Conservation (phyloP, 2,329 filamentous ascomycete genomes). For the Botrytis deweyae region DNA sequence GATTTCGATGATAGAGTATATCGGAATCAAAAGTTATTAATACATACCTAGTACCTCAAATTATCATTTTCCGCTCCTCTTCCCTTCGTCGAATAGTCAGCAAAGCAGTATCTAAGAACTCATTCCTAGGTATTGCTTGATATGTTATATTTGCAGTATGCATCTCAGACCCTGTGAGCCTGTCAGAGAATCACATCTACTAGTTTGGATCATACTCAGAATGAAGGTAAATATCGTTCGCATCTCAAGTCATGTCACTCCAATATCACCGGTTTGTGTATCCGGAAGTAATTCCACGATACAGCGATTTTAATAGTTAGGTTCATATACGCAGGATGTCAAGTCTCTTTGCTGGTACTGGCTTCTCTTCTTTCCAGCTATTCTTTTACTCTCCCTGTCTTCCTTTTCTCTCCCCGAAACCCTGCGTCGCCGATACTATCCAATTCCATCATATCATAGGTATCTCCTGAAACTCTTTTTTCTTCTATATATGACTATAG, state of each 20-base stretch:
- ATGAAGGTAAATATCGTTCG: not conserved
- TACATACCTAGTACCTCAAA: not conserved
- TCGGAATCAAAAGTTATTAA: not conserved
- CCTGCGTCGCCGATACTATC: not conserved
- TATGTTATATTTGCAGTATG: not conserved
- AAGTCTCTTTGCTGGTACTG: not conserved
- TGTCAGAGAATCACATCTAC: not conserved
- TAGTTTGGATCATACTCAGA: not conserved
- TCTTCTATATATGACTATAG: not conserved
- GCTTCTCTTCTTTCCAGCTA: not conserved
- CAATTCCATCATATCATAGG: not conserved
- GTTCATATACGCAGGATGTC: not conserved
- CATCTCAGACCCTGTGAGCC: fast-evolving
- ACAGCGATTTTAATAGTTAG: not conserved
- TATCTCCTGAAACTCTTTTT: not conserved
- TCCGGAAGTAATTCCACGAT: too few relatives aligned
- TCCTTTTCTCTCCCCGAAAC: not conserved
- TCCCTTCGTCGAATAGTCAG: not conserved
- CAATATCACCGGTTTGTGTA: not conserved
- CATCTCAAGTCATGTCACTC: not conserved
- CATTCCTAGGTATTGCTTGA: not conserved
- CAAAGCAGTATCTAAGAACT: not conserved
- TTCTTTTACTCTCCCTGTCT: not conserved
- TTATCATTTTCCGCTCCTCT: not conserved
- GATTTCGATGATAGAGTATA: not conserved